These are phyloP conservation scores for Macrophomina pseudophaseolina DNA, from an alignment of 2,329 filamentous ascomycete species.

Conservation along the genomic window DNA sequence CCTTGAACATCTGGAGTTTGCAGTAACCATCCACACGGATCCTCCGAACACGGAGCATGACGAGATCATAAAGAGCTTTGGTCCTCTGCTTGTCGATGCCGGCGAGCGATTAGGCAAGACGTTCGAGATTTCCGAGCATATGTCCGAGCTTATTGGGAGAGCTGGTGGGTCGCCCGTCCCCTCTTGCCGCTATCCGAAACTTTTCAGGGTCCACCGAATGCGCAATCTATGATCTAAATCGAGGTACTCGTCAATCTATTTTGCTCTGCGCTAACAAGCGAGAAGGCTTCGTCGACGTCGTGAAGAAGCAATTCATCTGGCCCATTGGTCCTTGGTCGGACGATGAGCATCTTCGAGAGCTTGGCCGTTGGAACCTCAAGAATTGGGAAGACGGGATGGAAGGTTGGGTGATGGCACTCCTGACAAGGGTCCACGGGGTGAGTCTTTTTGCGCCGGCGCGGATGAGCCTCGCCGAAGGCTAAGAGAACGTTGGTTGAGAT, in stretches of 20 bases:
- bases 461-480: not conserved
- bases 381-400: slow-evolving; percentile 50
- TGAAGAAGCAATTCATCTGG: slow-evolving; percentile 36
- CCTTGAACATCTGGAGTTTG: slow-evolving; percentile 51
- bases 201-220: not conserved
- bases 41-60: slow-evolving; percentile 30
- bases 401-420: slow-evolving; percentile 48
- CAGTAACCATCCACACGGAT: slow-evolving; percentile 34
- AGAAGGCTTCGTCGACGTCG: slow-evolving; percentile 38
- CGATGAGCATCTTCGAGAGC: slow-evolving; percentile 40
- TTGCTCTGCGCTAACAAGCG: slow-evolving; percentile 25
- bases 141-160: slow-evolving; percentile 32
- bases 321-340: slow-evolving; percentile 43
- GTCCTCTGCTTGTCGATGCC: slow-evolving; percentile 27
- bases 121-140: slow-evolving; percentile 37
- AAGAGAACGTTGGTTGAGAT: not conserved
- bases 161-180: slow-evolving; percentile 2
- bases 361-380: slow-evolving; percentile 44
- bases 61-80: slow-evolving; percentile 10
- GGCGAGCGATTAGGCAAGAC: slow-evolving; percentile 35
- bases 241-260: not conserved
- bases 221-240: not conserved
- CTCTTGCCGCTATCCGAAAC: not conserved
- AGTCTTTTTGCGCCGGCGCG: slow-evolving; percentile 16
- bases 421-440: slow-evolving; percentile 44